Conservation (phyloP, 2,329 filamentous ascomycete genomes). For the Phyllachora maydis region DNA sequence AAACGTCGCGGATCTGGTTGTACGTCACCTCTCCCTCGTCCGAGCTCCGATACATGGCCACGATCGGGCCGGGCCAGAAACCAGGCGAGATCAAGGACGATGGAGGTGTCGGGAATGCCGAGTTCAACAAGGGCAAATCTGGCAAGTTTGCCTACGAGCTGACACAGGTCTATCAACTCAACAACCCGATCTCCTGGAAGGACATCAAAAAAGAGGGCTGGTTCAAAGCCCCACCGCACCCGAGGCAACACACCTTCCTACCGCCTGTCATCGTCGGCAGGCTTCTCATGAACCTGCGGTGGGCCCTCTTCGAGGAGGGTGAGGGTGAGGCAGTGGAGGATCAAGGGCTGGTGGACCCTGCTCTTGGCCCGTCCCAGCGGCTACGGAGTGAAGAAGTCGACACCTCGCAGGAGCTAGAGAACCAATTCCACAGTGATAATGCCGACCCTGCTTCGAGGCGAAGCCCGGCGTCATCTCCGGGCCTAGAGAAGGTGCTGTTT, state of each 20-base stretch:
- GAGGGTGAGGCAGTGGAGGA: slow-evolving; percentile 14
- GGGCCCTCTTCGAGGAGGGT: slow-evolving; percentile 21
- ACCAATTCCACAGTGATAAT: slow-evolving; percentile 26
- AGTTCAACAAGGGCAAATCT: slow-evolving; percentile 23
- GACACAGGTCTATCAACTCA: slow-evolving; percentile 37
- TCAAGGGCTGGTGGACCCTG: no score
- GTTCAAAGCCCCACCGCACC: slow-evolving; percentile 23
- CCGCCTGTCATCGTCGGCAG: slow-evolving; percentile 35
- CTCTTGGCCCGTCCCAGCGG: no score
- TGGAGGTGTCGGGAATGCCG: slow-evolving; percentile 25
- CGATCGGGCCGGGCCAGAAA: slow-evolving; percentile 22
- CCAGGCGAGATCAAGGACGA: slow-evolving; percentile 23
- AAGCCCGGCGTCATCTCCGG: no score
- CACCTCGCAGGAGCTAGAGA: slow-evolving; percentile 31
- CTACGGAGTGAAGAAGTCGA: no score
- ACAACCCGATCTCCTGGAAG: slow-evolving; percentile 30
- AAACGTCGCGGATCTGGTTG: slow-evolving; percentile 41
- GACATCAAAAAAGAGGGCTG: slow-evolving; percentile 33
- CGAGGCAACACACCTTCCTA: slow-evolving; percentile 30
- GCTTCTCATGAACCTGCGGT: slow-evolving; percentile 34
- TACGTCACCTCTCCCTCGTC: slow-evolving; percentile 24
- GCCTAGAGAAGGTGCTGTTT: no score
- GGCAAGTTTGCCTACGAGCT: slow-evolving; percentile 29
- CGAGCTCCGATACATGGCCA: slow-evolving; percentile 38
- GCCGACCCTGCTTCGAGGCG: no score